Base-by-base conservation (phyloP, 2,329 filamentous ascomycete genomes). In the Ascochyta fabae region DNA sequence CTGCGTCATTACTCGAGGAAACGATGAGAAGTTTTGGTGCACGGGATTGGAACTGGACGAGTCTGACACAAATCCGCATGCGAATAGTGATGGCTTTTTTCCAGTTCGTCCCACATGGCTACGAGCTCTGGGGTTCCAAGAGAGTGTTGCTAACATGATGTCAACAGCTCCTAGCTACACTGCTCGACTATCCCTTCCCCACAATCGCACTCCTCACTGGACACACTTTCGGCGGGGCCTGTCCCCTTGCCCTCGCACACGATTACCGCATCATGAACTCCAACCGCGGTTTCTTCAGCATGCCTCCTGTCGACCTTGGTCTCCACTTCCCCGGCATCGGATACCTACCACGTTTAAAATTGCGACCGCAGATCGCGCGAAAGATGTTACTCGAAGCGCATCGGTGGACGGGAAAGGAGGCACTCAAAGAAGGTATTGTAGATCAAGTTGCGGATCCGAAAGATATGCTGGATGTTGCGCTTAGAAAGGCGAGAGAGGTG, bases 381-480 rank as follows among this genome's bases (percentile, higher is more conserved):
- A 83, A 83, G 63, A 84, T 85, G 82, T 67, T 85, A 27, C 74
- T 84, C 3, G 82, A 85, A 64, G 83, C 82, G 16, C 80, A 85
- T 53, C 75, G 70, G 35, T 85, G 81, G 81, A 85, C 83, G 0
- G 81, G 80, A 0, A 74, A 78, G 56, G 76, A 82, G 55, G 83
- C 83, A 2, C 56, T 81, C 6, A 68, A 75, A 54, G 83, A 84
- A 66, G 82, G 82, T 0, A 80, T 85, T 53, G 82, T 85, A 4
- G 82, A 85, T 69, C 78, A 75, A 41, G 67, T 84, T 56, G 80
- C 79, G 3, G 72, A 77, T 52, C 81, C 81, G 5, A 58, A 58
- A 26, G 64, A 64, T 19, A 83, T 85, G 80, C 64, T 82, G 15
- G 74, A 79, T 33, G 73, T 72, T 33, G 82, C 79, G 74, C 62